A percentile compares a stretch with the other conserved stretches of the same genome.
Evolutionary conservation across 495 filamentous ascomycete species (phyloP).

Genomic region (Lasiosphaeria hispida): DNA sequence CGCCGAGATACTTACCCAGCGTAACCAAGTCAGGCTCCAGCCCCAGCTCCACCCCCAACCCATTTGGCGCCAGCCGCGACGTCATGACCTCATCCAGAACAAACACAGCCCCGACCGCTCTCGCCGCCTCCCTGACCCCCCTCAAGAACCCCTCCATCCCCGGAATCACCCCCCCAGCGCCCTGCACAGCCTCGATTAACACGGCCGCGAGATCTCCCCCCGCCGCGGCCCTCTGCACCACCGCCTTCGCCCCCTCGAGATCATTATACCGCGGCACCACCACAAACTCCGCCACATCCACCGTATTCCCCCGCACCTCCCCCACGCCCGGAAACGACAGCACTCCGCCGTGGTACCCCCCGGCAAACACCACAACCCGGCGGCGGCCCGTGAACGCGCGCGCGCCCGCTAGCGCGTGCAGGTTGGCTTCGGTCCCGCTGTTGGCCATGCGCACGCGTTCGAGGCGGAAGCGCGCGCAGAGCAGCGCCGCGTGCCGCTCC

Average conservation of each 20-base stretch:
- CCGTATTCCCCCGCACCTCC: slow-evolving; percentile 24
- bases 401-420: slow-evolving; percentile 46
- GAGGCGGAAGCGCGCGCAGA: slow-evolving; percentile 44
- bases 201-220: slow-evolving; percentile 49
- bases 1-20: slow-evolving; percentile 63
- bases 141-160: slow-evolving; percentile 45
- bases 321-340: slow-evolving; percentile 32
- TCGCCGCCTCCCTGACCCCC: slow-evolving; percentile 29
- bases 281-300: slow-evolving; percentile 46
- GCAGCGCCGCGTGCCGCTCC: slow-evolving; percentile 34
- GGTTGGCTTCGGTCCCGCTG: slow-evolving; percentile 54
- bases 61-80: slow-evolving; percentile 49
- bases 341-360: slow-evolving; percentile 57
- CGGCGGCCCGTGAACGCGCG: slow-evolving; percentile 38
- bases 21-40: slow-evolving; percentile 58
- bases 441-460: slow-evolving; percentile 50
- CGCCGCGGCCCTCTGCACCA: slow-evolving; percentile 21
- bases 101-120: slow-evolving; percentile 47
- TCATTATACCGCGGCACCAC: slow-evolving; percentile 52
- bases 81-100: slow-evolving; percentile 69
- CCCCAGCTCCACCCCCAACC: slow-evolving; percentile 40
- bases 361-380: slow-evolving; percentile 49
- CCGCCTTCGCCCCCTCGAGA: slow-evolving; percentile 32
- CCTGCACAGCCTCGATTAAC: slow-evolving; percentile 60
- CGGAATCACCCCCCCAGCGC: slow-evolving; percentile 50